A percentile compares a stretch with the other conserved stretches of the same genome.
phyloP scores from a whole-genome alignment of 495 filamentous ascomycete genomes.

The Geopyxis carbonaria region DNA sequence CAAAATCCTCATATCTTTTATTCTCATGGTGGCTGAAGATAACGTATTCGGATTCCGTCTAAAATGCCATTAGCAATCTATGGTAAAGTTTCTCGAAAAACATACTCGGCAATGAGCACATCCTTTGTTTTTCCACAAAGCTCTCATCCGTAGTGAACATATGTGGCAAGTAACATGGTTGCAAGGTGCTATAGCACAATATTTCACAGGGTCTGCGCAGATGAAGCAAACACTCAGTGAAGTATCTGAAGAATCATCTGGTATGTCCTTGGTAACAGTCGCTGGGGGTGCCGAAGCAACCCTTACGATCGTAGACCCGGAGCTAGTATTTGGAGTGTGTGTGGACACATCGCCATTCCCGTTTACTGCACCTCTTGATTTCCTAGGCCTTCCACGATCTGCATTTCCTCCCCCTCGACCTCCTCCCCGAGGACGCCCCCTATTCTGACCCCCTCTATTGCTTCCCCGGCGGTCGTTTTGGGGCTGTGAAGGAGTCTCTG shows the following conservation, averaged over 20 bases:
- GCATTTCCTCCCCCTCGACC: not conserved
- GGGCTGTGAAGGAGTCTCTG: no score
- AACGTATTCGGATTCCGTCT: conserved; percentile 68
- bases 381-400: not conserved
- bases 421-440: no score
- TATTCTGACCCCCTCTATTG: no score
- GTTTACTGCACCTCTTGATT: no score
- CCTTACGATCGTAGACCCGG: no score
- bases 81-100: conserved; percentile 8
- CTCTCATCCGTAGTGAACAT: conserved; percentile 72
- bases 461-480: no score
- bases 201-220: conserved; percentile 70
- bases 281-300: no score
- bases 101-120: conserved; percentile 86
- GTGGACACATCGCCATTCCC: no score
- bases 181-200: conserved; percentile 76
- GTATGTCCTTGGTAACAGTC: no score
- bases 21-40: conserved; percentile 72
- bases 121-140: conserved; percentile 84
- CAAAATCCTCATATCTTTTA: conserved; percentile 74
- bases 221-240: conserved; percentile 96
- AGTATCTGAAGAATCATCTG: no score
- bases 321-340: no score
- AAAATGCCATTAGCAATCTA: conserved; percentile 21
- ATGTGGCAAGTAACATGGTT: conserved; percentile 94